Base-by-base conservation (phyloP, 345 rosid species). In the Populus euphratica region DNA sequence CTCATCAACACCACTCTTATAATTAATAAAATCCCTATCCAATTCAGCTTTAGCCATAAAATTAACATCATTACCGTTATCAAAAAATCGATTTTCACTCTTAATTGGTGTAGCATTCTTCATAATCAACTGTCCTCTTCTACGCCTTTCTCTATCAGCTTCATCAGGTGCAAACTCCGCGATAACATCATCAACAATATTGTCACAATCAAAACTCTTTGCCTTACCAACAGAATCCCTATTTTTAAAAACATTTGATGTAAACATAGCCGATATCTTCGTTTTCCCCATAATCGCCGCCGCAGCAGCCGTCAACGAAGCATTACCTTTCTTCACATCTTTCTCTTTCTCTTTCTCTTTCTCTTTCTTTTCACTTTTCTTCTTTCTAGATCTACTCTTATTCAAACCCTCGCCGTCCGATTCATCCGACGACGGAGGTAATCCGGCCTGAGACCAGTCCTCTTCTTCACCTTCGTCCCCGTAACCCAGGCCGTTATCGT, bases 391-490 rank as follows among this genome's bases (percentile, higher is more conserved):
- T 33, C 56, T 78, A n/a, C 38, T 73, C 16, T 44, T 69, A 33
- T 29, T 74, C 21, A 56, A 38, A 14, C 71, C 81, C 1, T 69
- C 90, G 29, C 86, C 90, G 29, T 88, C 92, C 1, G 90, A 84
- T 67, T 91, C 99, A 63, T 88, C 96, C 0, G 98, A 91, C 0
- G 95, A 93, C 18, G 69, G 84, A 73, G 86, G 84, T 33, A 89
- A 72, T 18, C 88, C 88, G 3, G 93, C 83, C 20, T 73, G 83
- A n/a, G 93, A 79, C 94, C 96, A 96, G 70, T 96, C 99, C 87
- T 93, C 99, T 76, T 96, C 99, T 65, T 89, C 89, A 2, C 97
- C 99, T 50, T 91, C 94, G 72, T 96, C 98, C 47, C 82, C 84
- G 59, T 96, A 96, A 6, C 99, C 99, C 3, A 92, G 82, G 62